Evolutionary conservation across 1,284 basidiomycete genomes (phyloP), one percentile per base, ranked within the genome.

Genomic region (Ceratobasidium sp.): DNA sequence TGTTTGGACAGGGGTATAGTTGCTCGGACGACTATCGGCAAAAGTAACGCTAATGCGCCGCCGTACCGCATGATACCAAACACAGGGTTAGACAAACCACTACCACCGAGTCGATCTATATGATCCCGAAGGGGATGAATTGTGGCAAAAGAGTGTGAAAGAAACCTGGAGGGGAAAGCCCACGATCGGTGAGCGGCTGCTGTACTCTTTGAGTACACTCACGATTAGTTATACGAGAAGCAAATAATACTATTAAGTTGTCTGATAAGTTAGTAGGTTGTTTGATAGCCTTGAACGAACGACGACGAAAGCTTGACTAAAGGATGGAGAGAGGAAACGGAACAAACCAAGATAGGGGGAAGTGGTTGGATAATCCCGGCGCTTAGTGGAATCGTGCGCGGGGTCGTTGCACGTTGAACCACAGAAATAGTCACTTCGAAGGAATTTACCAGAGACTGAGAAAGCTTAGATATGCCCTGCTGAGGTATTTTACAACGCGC

Each of bases 1-100:
- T 83, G 83, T 0, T 61, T 76, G 64, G 81, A 81, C 32, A 83
- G 78, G 13, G 81, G 80, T 73, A 75, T 19, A 1, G 71, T 62
- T 19, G 61, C 71, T 22, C 52, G 71, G 32, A 66, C 51, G 46
- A 19, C 37, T 17, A 56, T n/a, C 9, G 71, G 71, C 61, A 75
- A 52, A 65, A 75, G 51, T 17, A 46, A 61, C 37, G 29, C 62
- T 61, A 66, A 46, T 11, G 34, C 40, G 13, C 51, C 17, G 32
- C 11, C 46, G 34, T 29, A 25, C 32, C 71, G 49, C 71, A 75
- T 75, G 49, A 62, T 15, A 64, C 61, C 61, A 46, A 19, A 46
- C 43, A 15, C 37, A 15, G 29, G 59, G 59, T 61, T 43, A 25
- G n/a, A 29, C 37, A 19, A 25, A 15, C 43, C 44, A 32, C 43